Evolutionary conservation across 2,329 filamentous ascomycete genomes (phyloP), one percentile per base, ranked within the genome.

Genomic region (Paecilomyces sp.): DNA sequence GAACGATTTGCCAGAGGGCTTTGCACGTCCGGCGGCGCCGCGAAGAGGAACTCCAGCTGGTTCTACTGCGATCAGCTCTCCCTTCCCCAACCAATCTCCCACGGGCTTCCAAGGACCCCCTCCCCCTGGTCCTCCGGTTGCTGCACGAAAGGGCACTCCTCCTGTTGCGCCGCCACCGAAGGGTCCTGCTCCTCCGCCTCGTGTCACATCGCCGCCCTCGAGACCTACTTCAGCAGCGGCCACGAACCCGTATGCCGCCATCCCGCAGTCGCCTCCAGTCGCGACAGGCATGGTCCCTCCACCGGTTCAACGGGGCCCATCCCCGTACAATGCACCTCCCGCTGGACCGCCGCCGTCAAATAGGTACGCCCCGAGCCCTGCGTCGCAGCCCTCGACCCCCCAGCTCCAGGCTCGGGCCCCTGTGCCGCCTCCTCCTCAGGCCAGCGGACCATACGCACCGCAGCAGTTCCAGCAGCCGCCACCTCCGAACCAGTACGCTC

Each of bases 1-100:
- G 94, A 99, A 99, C 67, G 94, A 99, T 74, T 88, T 95, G 57
- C 94, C 94, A 1, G 84, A 96, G 68, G 89, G 78, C 59, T 86
- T 97, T 54, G 82, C 85, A 54, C 91, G 93, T 78, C 79, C 83
- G 58, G 82, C 88, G n/a, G 83, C 85, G 13, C 83, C 88, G 24
- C 86, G 92, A 65, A 85, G 88, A 70, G 82, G 82, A 54, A 97
- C 93, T 0, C 91, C 92, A 2, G 86, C 82, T 58, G 79, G 85
- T 22, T 70, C 71, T 33, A 70, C 77, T 52, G 84, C 86, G 57
- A 85, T 92, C 56, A 85, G 82, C n/a, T 85, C 89, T 18, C 90
- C 91, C 8, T 96, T 94, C 79, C 83, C 86, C 1, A 85, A 84
- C 66, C 86, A 90, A 69, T 81, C 82, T 77, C 78, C 62, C 71